phyloP scores from a whole-genome alignment of 352 stramenopile species.

The Globisporangium emineosum region DNA sequence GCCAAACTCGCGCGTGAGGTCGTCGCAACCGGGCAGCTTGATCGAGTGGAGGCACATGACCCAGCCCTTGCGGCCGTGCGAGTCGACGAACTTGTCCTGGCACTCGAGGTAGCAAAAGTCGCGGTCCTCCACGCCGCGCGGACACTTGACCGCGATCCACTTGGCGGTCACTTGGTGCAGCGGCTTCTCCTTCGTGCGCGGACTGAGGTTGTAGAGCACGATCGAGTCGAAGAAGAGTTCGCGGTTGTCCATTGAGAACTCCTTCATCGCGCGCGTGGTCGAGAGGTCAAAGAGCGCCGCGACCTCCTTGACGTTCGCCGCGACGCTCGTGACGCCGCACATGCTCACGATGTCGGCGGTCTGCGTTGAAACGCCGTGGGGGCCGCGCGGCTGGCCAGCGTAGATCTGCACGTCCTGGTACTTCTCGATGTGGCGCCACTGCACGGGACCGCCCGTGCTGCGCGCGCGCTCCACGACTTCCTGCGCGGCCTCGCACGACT shows the following conservation, averaged over 20 bases:
- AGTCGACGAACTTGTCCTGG: slow-evolving; percentile 87
- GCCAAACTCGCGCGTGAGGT: slow-evolving; percentile 71
- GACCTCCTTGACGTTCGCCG: slow-evolving; percentile 67
- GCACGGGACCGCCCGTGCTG: slow-evolving; percentile 51
- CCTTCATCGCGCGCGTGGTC: slow-evolving; percentile 66
- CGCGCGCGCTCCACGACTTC: slow-evolving; percentile 76
- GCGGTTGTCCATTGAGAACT: slow-evolving; percentile 49
- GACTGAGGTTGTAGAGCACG: slow-evolving; percentile 65
- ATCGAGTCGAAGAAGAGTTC: slow-evolving; percentile 73
- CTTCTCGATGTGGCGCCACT: slow-evolving; percentile 78
- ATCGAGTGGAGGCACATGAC: slow-evolving; percentile 84
- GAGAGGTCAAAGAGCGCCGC: slow-evolving; percentile 66
- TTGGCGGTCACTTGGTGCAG: slow-evolving; percentile 84
- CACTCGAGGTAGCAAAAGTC: slow-evolving; percentile 83
- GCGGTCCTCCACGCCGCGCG: slow-evolving; percentile 56
- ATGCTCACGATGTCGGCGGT: slow-evolving; percentile 44
- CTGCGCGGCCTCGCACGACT: slow-evolving; percentile 74
- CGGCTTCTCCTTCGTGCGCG: slow-evolving; percentile 66
- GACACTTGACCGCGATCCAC: slow-evolving; percentile 65
- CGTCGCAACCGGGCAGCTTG: slow-evolving; percentile 72
- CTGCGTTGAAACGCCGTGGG: slow-evolving; percentile 21
- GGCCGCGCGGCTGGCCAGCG: slow-evolving; percentile 43
- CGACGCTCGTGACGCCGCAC: slow-evolving; percentile 78
- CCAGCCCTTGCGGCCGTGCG: slow-evolving; percentile 74
- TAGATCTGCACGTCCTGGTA: slow-evolving; percentile 77